These are phyloP conservation scores for Chenopodium suecicum DNA, from an alignment of 148 eudicot species.

Conservation along the genomic window DNA sequence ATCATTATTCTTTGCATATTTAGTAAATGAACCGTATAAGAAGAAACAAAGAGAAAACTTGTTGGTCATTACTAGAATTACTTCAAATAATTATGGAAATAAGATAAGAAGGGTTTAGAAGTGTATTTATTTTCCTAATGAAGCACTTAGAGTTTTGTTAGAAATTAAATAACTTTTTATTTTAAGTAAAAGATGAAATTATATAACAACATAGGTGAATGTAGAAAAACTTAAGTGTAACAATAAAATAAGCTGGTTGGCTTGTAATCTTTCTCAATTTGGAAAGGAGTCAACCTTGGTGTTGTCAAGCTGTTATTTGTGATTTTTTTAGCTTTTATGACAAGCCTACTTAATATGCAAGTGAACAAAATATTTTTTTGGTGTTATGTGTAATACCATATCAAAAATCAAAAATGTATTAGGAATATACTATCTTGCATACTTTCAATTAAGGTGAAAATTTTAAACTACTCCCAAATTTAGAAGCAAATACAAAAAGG, in stretches of 20 bases:
- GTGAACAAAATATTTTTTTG: constrained; percentile 5
- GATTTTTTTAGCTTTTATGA: constrained; percentile 16
- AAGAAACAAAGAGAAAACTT: constrained; percentile 3
- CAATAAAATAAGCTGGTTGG: background rate
- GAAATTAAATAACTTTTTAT: background rate
- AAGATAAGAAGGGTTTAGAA: background rate
- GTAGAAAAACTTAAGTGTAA: constrained; percentile 13
- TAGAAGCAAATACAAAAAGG: no score
- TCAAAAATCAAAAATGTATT: background rate
- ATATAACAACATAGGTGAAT: background rate
- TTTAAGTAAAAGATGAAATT: background rate
- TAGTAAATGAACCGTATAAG: constrained; percentile 10
- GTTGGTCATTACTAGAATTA: background rate
- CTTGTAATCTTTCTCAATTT: constrained; percentile 15
- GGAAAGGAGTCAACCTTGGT: constrained; percentile 30
- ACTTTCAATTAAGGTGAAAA: background rate
- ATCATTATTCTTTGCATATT: background rate
- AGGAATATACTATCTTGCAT: no score
- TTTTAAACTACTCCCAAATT: no score
- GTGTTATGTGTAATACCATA: background rate
- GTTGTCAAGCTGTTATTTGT: constrained; percentile 21
- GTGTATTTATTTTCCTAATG: constrained; percentile 18
- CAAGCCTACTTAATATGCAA: constrained; percentile 20
- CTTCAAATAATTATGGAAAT: background rate
- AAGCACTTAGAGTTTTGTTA: constrained; percentile 15